Evolutionary conservation across 257 asterid genomes (phyloP), one percentile per base, ranked within the genome.

Genomic region (Solanum chilense): DNA sequence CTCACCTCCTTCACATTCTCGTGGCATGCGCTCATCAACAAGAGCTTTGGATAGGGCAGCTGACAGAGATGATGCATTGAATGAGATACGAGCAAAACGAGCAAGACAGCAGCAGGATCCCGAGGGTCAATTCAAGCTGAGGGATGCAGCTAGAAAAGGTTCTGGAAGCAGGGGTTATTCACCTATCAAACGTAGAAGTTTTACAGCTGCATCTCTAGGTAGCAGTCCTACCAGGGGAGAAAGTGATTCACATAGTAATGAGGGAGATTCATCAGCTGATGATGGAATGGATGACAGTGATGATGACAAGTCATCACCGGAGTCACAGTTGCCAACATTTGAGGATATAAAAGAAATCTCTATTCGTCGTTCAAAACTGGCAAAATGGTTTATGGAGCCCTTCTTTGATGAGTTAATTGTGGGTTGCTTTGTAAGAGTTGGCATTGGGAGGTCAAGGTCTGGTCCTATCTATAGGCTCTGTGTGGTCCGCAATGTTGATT

Each of bases 371-470:
- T 97, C 99, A 42, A 97, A 95, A 89, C 94, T 97, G 47, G 93
- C 97, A 14, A 97, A 95, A 89, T 97, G 99, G 99, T 94, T 95
- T 84, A 94, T 97, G 99, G 99, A 97, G 88, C 99, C 99, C 31
- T 97, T 94, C 90, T 97, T 97, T 86, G 99, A 97, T 87, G 99
- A 97, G 52, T 71, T 95, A 90, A 97, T 97, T 66, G 98, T 95
- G 62, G 99, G 99, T 70, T 97, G 99, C 88, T 97, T 97, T 31
- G 99, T 97, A 62, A 92, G 98, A 78, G 98, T 97, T 83, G 98
- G 98, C 70, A 95, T 96, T 90, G 99, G 99, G 85, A 94, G 91
- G 90, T 94, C 96, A 14, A 92, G 94, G 87, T 20, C 95, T 18
- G 98, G 98, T 27, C 93, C 98, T 27, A 93, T 97, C 64, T 97